These are phyloP conservation scores for Sarocladium brachiariae DNA, from an alignment of 2,329 filamentous ascomycete species.

Conservation along the genomic window DNA sequence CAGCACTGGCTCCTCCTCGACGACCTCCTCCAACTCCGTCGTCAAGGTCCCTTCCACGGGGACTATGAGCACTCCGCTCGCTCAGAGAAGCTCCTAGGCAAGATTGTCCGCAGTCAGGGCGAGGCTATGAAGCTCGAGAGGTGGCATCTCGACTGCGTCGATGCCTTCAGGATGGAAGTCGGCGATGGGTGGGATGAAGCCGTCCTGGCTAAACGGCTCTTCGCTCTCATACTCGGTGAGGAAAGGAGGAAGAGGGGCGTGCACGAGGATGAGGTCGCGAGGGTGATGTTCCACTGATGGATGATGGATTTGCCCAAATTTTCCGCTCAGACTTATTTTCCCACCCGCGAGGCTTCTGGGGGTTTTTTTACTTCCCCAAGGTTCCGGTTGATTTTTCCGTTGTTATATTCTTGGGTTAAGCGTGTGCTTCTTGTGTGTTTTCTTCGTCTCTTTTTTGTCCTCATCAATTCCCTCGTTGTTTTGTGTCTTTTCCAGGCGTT, in stretches of 20 bases:
- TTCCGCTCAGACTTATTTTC: too few species aligned
- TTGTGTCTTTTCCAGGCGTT: too few species aligned
- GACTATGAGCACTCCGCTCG: conserved; percentile 18
- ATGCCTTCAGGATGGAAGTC: conserved; percentile 43
- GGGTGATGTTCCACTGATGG: conserved; percentile 26
- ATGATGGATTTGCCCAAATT: too few species aligned
- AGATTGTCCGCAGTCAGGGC: conserved; percentile 39
- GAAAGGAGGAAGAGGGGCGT: conserved; percentile 21
- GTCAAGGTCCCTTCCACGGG: conserved; percentile 28
- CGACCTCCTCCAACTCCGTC: conserved; percentile 42
- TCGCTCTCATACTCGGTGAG: conserved; percentile 45
- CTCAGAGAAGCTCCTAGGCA: conserved; percentile 33
- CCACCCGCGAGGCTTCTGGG: too few species aligned
- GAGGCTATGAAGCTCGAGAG: conserved; percentile 40
- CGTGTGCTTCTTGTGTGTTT: too few species aligned
- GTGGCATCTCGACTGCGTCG: conserved; percentile 53
- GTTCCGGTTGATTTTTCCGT: too few species aligned
- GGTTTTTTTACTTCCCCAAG: too few species aligned
- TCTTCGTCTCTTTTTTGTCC: too few species aligned
- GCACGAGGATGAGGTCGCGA: conserved; percentile 12
- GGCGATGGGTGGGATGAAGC: conserved; percentile 41
- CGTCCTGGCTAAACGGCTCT: conserved; percentile 44
- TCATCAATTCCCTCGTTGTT: too few species aligned
- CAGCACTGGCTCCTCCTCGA: conserved; percentile 49
- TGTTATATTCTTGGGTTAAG: too few species aligned